Percentiles rank a stretch among this genome's conserved stretches.
phyloP scores from a whole-genome alignment of 305 asterid species.

The Fraxinus xanthoxyloides region DNA sequence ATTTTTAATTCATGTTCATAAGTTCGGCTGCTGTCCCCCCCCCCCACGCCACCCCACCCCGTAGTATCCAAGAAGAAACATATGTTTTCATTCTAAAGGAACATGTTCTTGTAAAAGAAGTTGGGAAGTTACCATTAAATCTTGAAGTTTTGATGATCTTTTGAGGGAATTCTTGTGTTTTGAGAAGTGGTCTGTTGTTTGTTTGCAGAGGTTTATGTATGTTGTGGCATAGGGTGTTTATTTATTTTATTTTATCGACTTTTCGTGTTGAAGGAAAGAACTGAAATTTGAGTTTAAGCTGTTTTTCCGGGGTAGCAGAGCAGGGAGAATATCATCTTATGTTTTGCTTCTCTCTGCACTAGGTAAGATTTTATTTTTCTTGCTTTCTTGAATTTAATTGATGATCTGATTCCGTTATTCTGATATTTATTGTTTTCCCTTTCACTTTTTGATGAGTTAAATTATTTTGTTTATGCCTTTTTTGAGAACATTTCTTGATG shows the following conservation, averaged over 20 bases:
- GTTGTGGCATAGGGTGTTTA: constrained; percentile 7
- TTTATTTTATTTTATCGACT: neutral
- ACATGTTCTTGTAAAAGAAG: constrained; percentile 1
- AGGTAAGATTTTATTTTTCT: constrained; percentile 25
- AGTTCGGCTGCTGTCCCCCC: neutral
- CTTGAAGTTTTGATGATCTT: constrained; percentile 13
- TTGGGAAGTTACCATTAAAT: neutral
- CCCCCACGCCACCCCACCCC: no score
- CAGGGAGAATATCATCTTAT: constrained; percentile 5
- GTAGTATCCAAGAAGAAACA: neutral
- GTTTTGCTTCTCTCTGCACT: constrained; percentile 16
- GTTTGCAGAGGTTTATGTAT: neutral
- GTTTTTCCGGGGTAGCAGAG: constrained; percentile 13
- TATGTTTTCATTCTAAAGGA: neutral
- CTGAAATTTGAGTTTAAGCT: constrained; percentile 18
- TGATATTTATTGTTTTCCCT: neutral
- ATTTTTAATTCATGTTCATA: neutral
- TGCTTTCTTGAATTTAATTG: neutral
- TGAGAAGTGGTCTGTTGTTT: neutral
- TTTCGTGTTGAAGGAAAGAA: neutral
- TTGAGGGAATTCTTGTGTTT: constrained; percentile 8
- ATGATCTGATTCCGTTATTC: neutral
- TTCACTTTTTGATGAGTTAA: neutral
- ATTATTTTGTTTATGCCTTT: neutral
- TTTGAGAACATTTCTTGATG: neutral